phyloP scores from a whole-genome alignment of 2,329 filamentous ascomycete species.

The Alternaria hordeiaustralica region DNA sequence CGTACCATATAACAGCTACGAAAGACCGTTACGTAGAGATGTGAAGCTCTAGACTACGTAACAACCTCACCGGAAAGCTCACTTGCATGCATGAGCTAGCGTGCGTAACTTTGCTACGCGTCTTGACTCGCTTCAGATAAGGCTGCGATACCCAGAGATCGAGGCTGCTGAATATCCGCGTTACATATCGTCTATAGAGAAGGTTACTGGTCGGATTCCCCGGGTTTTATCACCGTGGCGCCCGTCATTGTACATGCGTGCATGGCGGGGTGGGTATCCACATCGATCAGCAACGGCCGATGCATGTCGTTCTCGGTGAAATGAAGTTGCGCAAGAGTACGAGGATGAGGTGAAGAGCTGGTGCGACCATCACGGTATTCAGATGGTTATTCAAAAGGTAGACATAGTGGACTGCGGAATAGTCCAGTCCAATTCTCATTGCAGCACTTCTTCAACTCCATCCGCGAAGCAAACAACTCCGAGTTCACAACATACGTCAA shows the following conservation, averaged over 20 bases:
- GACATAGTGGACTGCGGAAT: background rate
- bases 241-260: constrained; percentile 34
- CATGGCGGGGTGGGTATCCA: constrained; percentile 34
- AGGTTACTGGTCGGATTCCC: constrained; percentile 31
- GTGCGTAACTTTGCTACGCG: constrained; percentile 4
- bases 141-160: constrained; percentile 19
- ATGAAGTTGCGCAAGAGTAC: background rate
- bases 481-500: background rate
- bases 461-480: background rate
- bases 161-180: constrained; percentile 21
- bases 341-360: background rate
- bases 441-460: background rate
- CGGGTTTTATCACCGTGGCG: constrained; percentile 1
- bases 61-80: constrained; percentile 25
- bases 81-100: constrained; percentile 26
- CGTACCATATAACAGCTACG: constrained; percentile 4
- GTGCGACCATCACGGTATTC: constrained; percentile 24
- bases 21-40: constrained; percentile 19
- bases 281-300: constrained; percentile 14
- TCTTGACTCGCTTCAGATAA: constrained; percentile 37
- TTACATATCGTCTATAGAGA: constrained; percentile 26
- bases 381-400: background rate
- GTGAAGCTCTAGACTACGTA: constrained; percentile 29
- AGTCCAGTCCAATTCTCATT: background rate
- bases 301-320: constrained; percentile 1